Conservation (phyloP, 495 filamentous ascomycete genomes). For the Glarea lozoyensis region DNA sequence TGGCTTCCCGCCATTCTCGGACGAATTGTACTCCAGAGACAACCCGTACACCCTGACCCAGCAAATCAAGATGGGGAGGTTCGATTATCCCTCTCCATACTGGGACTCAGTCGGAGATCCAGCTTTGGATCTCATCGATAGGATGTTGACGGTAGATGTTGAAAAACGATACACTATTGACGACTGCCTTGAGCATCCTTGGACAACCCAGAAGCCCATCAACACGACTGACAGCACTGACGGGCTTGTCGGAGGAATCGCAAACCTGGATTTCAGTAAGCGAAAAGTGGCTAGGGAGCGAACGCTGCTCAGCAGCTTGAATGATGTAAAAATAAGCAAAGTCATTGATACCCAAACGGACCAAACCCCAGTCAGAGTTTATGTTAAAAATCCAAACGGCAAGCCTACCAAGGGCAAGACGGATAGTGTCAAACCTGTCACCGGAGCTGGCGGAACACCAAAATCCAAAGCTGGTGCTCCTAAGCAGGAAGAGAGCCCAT, state of each 20-base stretch:
- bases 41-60: slow-evolving; percentile 84
- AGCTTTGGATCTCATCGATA: slow-evolving; percentile 87
- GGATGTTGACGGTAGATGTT: slow-evolving; percentile 84
- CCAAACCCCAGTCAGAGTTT: slow-evolving; percentile 61
- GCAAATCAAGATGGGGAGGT: slow-evolving; percentile 79
- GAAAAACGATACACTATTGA: slow-evolving; percentile 80
- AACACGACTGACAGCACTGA: slow-evolving; percentile 81
- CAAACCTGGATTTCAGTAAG: slow-evolving; percentile 72
- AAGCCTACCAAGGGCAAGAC: slow-evolving; percentile 13
- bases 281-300: slow-evolving; percentile 73
- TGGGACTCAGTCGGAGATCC: slow-evolving; percentile 91
- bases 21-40: slow-evolving; percentile 70
- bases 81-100: slow-evolving; percentile 94
- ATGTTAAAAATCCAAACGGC: slow-evolving; percentile 57
- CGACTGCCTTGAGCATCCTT: slow-evolving; percentile 85
- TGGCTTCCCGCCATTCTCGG: slow-evolving; percentile 94
- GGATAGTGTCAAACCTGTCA: slow-evolving; percentile 14
- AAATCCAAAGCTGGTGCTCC: slow-evolving; percentile 15
- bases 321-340: slow-evolving; percentile 62
- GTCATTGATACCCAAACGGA: slow-evolving; percentile 44
- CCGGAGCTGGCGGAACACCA: slow-evolving; percentile 15
- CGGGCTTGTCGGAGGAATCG: slow-evolving; percentile 74
- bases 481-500: slow-evolving; percentile 50
- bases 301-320: slow-evolving; percentile 75
- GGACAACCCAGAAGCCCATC: slow-evolving; percentile 53